These are phyloP conservation scores for Dipodascus geniculatus DNA, from an alignment of 805 yeast genomes.

Conservation along the genomic window DNA sequence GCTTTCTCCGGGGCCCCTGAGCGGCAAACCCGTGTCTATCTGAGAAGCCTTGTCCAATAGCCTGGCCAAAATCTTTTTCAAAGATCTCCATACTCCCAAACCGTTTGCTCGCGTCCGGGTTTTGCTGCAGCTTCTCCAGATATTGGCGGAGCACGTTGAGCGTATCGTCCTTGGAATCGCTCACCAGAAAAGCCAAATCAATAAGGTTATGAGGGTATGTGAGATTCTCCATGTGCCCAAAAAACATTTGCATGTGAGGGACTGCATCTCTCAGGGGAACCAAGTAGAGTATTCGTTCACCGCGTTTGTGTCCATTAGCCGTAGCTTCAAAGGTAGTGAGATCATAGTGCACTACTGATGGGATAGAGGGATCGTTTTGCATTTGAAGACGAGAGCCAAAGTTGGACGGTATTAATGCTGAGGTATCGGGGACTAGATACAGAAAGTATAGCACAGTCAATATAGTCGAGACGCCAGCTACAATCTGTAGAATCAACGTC, in stretches of 20 bases:
- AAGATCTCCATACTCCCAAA: slow-evolving; percentile 75
- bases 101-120: slow-evolving; percentile 46
- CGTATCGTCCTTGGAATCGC: slow-evolving; percentile 85
- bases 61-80: slow-evolving; percentile 89
- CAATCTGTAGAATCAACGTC: not conserved
- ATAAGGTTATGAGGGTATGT: slow-evolving; percentile 81
- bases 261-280: slow-evolving; percentile 92
- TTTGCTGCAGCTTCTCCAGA: slow-evolving; percentile 51
- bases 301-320: slow-evolving; percentile 65
- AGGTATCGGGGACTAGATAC: not conserved
- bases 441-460: not conserved
- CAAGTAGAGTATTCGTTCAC: slow-evolving; percentile 70
- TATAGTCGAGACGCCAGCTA: not conserved
- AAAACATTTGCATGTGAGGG: slow-evolving; percentile 80
- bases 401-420: slow-evolving; percentile 1
- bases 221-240: slow-evolving; percentile 64
- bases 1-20: slow-evolving; percentile 87
- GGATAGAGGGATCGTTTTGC: slow-evolving; percentile 17
- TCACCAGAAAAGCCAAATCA: slow-evolving; percentile 75
- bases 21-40: slow-evolving; percentile 95
- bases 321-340: slow-evolving; percentile 53
- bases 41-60: slow-evolving; percentile 82
- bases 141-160: slow-evolving; percentile 51
- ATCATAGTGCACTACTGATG: slow-evolving; percentile 58
- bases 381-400: slow-evolving; percentile 5